These are phyloP conservation scores for Rhododendron ferrugineum DNA, from an alignment of 148 eudicot genomes.

Conservation along the genomic window DNA sequence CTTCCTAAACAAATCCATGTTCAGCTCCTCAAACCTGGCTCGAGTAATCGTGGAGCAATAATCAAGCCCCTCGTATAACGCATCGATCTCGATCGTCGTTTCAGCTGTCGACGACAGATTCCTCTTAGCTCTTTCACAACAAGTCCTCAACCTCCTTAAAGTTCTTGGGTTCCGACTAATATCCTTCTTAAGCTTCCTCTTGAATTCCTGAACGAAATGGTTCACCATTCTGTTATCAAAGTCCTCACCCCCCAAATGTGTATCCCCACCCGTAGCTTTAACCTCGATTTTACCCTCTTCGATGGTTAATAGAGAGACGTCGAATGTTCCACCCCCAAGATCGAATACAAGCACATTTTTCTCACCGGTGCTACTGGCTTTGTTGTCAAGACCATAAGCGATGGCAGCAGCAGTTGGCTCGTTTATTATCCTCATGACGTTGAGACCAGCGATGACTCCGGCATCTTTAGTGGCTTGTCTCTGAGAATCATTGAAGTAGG, in stretches of 20 bases:
- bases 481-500: neutral
- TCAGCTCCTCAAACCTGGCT: neutral
- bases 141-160: conserved; percentile 2
- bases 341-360: too few species aligned
- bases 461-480: too few species aligned
- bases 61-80: neutral
- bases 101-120: neutral
- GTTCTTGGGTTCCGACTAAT: neutral
- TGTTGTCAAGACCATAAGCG: too few species aligned
- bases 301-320: too few species aligned
- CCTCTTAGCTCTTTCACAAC: neutral
- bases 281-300: neutral
- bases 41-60: neutral
- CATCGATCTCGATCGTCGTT: neutral
- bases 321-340: too few species aligned
- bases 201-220: neutral
- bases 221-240: neutral
- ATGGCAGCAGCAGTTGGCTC: too few species aligned
- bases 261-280: neutral
- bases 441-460: too few species aligned
- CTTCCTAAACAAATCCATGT: neutral
- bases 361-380: too few species aligned
- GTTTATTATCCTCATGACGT: too few species aligned
- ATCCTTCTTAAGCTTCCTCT: neutral
- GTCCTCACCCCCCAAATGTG: neutral